Base-by-base conservation (phyloP, 768 basidiomycete genomes). In the Mycena olivaceomarginata region DNA sequence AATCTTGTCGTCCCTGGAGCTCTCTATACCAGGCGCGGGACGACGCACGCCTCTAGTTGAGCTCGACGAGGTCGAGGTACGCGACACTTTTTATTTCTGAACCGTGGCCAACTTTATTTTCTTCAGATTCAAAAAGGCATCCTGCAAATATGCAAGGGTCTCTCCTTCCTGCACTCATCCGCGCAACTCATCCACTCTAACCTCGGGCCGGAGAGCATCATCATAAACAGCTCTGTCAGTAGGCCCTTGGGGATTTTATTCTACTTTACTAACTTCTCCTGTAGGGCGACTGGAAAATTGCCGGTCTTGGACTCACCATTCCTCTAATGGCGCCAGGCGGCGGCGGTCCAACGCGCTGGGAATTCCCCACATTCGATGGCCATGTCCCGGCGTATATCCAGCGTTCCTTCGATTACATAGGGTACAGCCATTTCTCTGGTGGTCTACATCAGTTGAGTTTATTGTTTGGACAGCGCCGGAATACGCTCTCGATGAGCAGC, bases 241-340 rank as follows among this genome's bases (percentile, higher is more conserved):
- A 9, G 22, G 9, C 40, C 48, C 25, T 31, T 4, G 4, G 31
- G 63, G n/a, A 31, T 59, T 65, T 60, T 20, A 39, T 62, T 43
- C 37, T 11, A 15, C 22, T 31, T 31, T 31, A 5, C 51, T 66
- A 43, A 31, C 64, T 57, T 68, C 67, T 59, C n/a, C 62, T 37
- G 18, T 80, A 98, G 97, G 98, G 98, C 43, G 98, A 99, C 85
- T 99, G 98, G 98, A 99, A 99, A 86, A 91, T 99, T 45, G 93
- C 95, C 20, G 98, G 97, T 2, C 89, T 99, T 51, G 96, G 97
- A 2, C 87, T 97, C 65, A 97, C 96, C 1, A 97, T 98, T 41
- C 90, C 96, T 8, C 88, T 98, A 10, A 86, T 91, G 51, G 87
- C 89, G 31, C 85, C 92, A 5, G 92, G 94, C 75, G 97, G 97